Base-by-base conservation (phyloP, 345 rosid species). In the Heritiera littoralis region DNA sequence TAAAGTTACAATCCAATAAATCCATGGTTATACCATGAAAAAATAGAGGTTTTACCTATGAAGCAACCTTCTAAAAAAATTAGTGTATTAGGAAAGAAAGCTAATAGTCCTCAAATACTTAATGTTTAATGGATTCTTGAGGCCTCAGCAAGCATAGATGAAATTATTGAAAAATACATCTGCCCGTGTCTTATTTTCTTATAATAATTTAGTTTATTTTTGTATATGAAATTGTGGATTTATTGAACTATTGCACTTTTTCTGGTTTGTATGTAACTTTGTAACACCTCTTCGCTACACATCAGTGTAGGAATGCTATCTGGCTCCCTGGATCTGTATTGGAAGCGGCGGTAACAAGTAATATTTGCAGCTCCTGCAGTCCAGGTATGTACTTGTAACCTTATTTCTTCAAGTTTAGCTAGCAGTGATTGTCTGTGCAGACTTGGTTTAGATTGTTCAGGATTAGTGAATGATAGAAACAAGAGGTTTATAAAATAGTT, bases 291-390 rank as follows among this genome's bases (percentile, higher is more conserved):
- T 82, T 71, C 63, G 2, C 18, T 76, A 41, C 43, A 20, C 79
- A 83, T 75, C 88, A 94, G 97, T 95, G 99, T 86, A 90, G 99
- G 82, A 95, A 90, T 86, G 99, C 88, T 77, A 85, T 95, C 48
- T 95, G 98, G 99, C 98, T 95, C 79, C 99, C 99, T 66, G 99
- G 98, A 68, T 90, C 97, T 67, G 80, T 92, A 80, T 71, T 89
- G 72, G 98, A 95, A 89, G 99, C 99, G 55, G 79, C 89, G 75
- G 90, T 95, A 78, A 95, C 98, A 23, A 69, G 92, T 78, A 87
- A 87, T 70, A 76, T 86, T 78, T 95, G 99, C 89, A 86, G 78
- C 79, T 85, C 86, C 18, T 95, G 99, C 87, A 84, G 81, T 85
- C 99, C 97, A 85, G 98, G 98, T 93, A 80, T 78, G 52, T 69